Base-by-base conservation (phyloP, 2,329 filamentous ascomycete species). In the Talaromyces piceae region DNA sequence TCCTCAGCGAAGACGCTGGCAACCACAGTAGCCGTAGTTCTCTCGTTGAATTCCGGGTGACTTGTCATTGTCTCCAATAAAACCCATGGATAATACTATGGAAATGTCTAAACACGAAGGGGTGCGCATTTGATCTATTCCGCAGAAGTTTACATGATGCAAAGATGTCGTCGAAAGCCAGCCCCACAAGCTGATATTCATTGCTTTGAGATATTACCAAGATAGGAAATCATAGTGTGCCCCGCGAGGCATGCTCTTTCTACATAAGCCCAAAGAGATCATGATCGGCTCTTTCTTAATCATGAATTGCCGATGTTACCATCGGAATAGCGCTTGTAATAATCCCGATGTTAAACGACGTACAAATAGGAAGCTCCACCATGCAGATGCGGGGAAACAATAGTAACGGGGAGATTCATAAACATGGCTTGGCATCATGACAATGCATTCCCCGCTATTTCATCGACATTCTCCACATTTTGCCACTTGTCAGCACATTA, bases 21-120 rank as follows among this genome's bases (percentile, higher is more conserved):
- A 33, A 69, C 70, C 52, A 70, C 63, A 4, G 64, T 68, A 2
- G 64, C 69, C 3, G 65, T 64, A 1, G 68, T 71, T 3, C 57
- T 51, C 9, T 63, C 57, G 18, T 63, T 62, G 49, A 66, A 72
- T 11, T 64, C 63, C 4, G 63, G 39, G 45, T 73, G 67, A 8
- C 70, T 66, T n/a, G 63, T 58, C 63, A 65, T 67, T 23, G 33
- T 4, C 33, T 37, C 16, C 3, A 37, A 9, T 20, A 9, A 37
- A 9, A 37, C 6, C 7, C 9, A 18, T 22, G 26, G 12, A n/a
- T n/a, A n/a, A n/a, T n/a, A n/a, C n/a, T n/a, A n/a, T n/a, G n/a
- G n/a, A n/a, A n/a, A n/a, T n/a, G n/a, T n/a, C n/a, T n/a, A n/a
- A n/a, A n/a, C n/a, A n/a, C n/a, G n/a, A n/a, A n/a, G n/a, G n/a